Evolutionary conservation across 495 filamentous ascomycete species (phyloP).

Genomic region (Chaetomium fimeti): DNA sequence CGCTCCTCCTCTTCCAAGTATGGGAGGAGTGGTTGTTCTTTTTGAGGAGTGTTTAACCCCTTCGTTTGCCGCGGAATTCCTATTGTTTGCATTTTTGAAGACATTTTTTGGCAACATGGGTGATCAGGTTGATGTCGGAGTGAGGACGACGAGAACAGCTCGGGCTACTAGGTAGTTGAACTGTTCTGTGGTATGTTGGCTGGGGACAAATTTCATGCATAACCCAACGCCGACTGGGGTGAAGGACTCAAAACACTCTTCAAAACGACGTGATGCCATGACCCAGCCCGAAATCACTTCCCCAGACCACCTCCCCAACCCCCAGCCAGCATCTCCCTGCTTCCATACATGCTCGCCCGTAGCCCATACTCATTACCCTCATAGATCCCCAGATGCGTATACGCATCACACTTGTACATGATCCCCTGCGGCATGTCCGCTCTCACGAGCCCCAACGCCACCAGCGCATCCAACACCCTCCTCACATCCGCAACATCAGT

Average conservation of each 20-base stretch:
- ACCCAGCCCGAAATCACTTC: background rate
- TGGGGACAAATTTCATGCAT: background rate
- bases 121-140: too few species aligned
- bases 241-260: too few species aligned
- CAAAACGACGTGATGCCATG: too few species aligned
- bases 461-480: conserved; percentile 8
- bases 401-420: conserved; percentile 18
- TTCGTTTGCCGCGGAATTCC: too few species aligned
- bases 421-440: background rate
- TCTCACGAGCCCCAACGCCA: background rate
- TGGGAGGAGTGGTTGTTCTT: background rate
- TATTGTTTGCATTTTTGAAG: too few species aligned
- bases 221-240: too few species aligned
- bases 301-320: background rate
- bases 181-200: too few species aligned
- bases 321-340: conserved; percentile 2
- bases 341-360: background rate
- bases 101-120: too few species aligned
- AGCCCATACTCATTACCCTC: conserved; percentile 12
- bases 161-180: too few species aligned
- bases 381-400: conserved; percentile 10
- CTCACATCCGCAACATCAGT: conserved; percentile 10
- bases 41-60: too few species aligned
- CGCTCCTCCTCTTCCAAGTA: background rate
- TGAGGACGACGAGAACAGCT: too few species aligned